A percentile compares a stretch with the other conserved stretches of the same genome.
These are phyloP conservation scores for Gossypium rotundifolium DNA, from an alignment of 345 rosid species.

Conservation along the genomic window DNA sequence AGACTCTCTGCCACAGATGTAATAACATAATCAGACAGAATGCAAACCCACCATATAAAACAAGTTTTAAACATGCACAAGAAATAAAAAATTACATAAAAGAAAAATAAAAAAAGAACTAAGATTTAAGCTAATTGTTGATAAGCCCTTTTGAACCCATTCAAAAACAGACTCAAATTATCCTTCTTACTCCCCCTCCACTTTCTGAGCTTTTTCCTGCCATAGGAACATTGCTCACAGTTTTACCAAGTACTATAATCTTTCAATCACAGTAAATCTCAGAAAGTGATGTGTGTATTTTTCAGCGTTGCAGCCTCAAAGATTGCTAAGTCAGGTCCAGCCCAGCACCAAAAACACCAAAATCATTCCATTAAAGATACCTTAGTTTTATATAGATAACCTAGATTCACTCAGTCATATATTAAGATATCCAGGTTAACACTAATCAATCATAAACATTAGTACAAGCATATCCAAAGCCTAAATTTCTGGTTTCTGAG, in stretches of 20 bases:
- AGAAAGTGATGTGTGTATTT: background rate
- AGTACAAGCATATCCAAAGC: background rate
- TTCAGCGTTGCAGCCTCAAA: background rate
- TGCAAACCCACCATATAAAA: background rate
- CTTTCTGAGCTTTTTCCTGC: background rate
- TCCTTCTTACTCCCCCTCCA: background rate
- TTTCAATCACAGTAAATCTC: background rate
- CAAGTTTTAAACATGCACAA: background rate
- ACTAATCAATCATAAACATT: background rate
- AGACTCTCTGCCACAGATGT: conserved; percentile 46
- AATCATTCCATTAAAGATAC: background rate
- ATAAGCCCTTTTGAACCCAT: background rate
- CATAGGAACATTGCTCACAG: background rate
- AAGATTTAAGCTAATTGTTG: background rate
- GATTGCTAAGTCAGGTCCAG: background rate
- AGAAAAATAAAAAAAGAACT: background rate
- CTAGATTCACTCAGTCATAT: background rate
- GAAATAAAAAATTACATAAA: background rate
- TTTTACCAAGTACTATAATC: background rate
- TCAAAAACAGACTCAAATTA: background rate
- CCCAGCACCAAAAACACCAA: background rate
- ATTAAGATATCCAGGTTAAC: background rate
- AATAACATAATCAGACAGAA: conserved; percentile 16
- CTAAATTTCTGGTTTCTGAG: background rate
- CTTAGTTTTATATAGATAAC: conserved; percentile 1